These are phyloP conservation scores for Candida sphagnicola DNA, from an alignment of 805 yeast genomes.

Conservation along the genomic window DNA sequence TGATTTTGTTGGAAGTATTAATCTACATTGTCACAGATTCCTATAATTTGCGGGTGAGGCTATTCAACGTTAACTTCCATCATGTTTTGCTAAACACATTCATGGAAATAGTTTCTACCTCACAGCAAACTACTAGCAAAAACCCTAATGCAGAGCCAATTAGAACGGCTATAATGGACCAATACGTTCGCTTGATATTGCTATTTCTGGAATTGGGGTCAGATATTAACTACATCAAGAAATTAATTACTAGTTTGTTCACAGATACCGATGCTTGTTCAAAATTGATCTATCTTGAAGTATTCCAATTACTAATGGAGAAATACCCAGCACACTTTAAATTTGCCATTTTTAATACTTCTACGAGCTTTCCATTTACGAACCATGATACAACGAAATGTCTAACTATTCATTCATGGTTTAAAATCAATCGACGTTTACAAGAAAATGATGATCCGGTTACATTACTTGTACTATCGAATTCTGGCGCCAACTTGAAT, in stretches of 20 bases:
- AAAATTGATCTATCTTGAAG: conserved; percentile 16
- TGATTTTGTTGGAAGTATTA: conserved; percentile 24
- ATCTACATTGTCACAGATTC: conserved; percentile 18
- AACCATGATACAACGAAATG: conserved; percentile 11
- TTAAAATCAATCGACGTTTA: conserved; percentile 21
- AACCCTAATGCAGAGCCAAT: background rate
- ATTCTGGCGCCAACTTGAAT: conserved; percentile 7
- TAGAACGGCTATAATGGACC: conserved; percentile 13
- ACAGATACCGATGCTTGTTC: conserved; percentile 2
- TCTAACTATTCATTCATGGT: conserved; percentile 40
- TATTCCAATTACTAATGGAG: conserved; percentile 18
- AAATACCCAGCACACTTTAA: conserved; percentile 25
- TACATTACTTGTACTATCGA: conserved; percentile 24
- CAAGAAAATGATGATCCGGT: conserved; percentile 12
- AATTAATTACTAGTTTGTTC: conserved; percentile 16
- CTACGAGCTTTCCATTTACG: conserved; percentile 9
- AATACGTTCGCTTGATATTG: conserved; percentile 19
- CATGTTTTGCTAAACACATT: background rate
- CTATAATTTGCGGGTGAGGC: conserved; percentile 21
- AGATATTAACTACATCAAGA: conserved; percentile 16
- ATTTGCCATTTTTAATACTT: conserved; percentile 22
- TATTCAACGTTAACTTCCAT: conserved; percentile 7
- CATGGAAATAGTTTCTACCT: background rate
- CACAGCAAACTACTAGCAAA: no score
- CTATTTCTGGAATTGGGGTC: conserved; percentile 34